Evolutionary conservation across 2,329 filamentous ascomycete genomes (phyloP).

Genomic region (Cytospora mali): DNA sequence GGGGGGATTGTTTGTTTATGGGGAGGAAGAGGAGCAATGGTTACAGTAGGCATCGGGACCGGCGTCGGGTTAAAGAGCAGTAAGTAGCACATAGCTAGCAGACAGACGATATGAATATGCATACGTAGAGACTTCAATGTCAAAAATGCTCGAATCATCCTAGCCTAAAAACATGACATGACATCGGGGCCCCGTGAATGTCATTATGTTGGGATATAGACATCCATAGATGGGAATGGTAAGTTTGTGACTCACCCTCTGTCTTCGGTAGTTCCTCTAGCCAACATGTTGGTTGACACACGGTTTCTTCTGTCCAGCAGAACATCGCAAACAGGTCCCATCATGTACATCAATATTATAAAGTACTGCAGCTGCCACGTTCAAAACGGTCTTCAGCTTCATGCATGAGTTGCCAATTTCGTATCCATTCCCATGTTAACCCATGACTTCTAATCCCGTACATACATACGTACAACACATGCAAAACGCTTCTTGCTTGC

Average conservation of each 20-base stretch:
- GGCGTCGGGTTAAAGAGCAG: neutral
- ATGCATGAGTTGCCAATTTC: slow-evolving; percentile 20
- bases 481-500: neutral
- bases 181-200: neutral
- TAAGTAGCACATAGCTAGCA: neutral
- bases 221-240: neutral
- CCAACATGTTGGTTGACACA: too few relatives aligned
- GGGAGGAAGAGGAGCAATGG: neutral
- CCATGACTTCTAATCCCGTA: slow-evolving; percentile 23
- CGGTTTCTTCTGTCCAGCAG: neutral
- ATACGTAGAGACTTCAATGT: too few relatives aligned
- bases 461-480: slow-evolving; percentile 26
- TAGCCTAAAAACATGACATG: too few relatives aligned
- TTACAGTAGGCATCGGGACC: neutral
- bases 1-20: neutral
- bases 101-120: neutral
- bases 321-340: too few relatives aligned
- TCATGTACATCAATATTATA: too few relatives aligned
- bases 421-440: slow-evolving; percentile 22
- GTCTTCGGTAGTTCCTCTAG: neutral
- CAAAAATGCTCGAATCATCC: too few relatives aligned
- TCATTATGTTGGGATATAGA: neutral
- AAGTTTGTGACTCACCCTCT: neutral
- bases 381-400: too few relatives aligned
- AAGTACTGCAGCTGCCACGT: neutral